A percentile compares a stretch with the other conserved stretches of the same genome.
These are phyloP conservation scores for Trichomonas tenax DNA, from an alignment of 208 protist genomes.

Conservation along the genomic window DNA sequence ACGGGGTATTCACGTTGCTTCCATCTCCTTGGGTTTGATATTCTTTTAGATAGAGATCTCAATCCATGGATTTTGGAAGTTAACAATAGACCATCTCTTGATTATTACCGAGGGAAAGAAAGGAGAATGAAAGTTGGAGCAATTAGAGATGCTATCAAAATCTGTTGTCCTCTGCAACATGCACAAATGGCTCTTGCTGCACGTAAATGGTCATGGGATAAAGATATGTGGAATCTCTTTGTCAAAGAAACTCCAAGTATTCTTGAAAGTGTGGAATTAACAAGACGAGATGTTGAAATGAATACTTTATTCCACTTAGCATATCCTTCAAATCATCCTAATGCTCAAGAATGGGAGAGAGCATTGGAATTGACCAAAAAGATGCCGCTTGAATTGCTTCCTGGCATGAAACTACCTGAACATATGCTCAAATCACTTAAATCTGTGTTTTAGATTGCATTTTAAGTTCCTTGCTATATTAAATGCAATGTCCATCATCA, in stretches of 20 bases:
- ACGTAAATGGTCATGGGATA: background rate
- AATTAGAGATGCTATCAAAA: background rate
- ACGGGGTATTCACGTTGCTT: background rate
- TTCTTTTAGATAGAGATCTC: background rate
- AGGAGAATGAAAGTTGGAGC: background rate
- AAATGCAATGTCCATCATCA: too few species aligned
- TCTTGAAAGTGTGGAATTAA: background rate
- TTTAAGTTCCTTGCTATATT: too few species aligned
- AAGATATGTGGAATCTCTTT: background rate
- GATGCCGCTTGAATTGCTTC: background rate
- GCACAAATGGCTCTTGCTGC: background rate
- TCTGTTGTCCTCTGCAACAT: background rate
- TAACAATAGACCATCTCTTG: background rate
- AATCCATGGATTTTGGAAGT: background rate
- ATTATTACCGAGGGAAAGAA: background rate
- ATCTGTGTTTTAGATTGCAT: background rate
- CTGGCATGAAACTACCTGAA: background rate
- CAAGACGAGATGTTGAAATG: background rate
- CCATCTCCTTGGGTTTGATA: background rate
- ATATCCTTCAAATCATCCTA: background rate
- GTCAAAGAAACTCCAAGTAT: background rate
- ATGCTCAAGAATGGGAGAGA: background rate
- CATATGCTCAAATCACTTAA: background rate
- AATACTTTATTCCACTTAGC: background rate
- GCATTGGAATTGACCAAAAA: background rate